Evolutionary conservation across 495 filamentous ascomycete species (phyloP), one percentile per base, ranked within the genome.

Genomic region (Chaetomium cochliodes): DNA sequence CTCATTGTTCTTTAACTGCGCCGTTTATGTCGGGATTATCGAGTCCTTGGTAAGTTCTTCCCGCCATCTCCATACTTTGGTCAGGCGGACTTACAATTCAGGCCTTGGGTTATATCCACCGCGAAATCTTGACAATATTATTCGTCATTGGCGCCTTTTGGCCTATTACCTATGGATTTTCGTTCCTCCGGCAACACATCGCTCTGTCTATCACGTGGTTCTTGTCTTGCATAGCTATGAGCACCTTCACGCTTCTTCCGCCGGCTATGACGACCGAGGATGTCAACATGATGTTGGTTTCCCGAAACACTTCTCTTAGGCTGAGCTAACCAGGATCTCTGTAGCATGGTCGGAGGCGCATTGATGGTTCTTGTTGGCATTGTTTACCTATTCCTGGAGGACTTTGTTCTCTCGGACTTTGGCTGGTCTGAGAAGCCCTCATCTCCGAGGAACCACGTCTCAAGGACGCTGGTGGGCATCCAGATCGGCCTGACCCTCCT

Each of bases 201-300:
- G 62, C 81, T 12, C 80, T 96, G n/a, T 82, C 82, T 59, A 78
- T 74, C 2, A 87, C 86, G 3, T 99, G 96, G 96, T 81, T 84
- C 13, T 70, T 89, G 26, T 87, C 88, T 13, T 97, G 92, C 73
- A 58, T 84, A 3, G 73, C 88, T 7, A 98, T 97, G 93, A 93
- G 92, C 70, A 81, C 84, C 25, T 99, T 99, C 69, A 98, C 96
- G 22, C 75, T 97, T 25, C 81, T 99, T 16, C 90, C 92, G 7
- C 96, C 88, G 6, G 96, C 88, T 0, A 85, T 89, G 68, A 99
- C 97, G 71, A 79, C 85, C 2, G 96, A 99, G 74, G 82, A 90
- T 73, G 71, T 90, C 20, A 82, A 74, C 66, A 78, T 92, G 54
- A 96, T 97, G 91, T 96, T 80, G 65, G 89, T 80, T 26, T 47